Evolutionary conservation across 345 rosid genomes (phyloP).

Genomic region (Populus nigra): DNA sequence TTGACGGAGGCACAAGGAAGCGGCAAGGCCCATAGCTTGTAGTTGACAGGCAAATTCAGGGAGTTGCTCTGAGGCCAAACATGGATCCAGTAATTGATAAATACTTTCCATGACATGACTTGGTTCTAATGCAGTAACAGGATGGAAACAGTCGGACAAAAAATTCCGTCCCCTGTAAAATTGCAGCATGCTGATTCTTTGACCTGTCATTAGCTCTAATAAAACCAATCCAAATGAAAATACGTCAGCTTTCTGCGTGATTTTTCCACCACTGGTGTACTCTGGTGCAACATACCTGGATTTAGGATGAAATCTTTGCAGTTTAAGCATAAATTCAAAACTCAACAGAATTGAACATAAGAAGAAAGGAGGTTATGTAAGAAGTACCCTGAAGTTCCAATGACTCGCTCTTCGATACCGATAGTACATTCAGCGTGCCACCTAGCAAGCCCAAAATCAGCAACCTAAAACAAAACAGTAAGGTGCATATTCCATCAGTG

Average conservation of each 20-base stretch:
- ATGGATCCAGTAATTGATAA: constrained; percentile 41
- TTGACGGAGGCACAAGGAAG: constrained; percentile 42
- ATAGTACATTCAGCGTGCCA: constrained; percentile 52
- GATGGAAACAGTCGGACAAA: constrained; percentile 49
- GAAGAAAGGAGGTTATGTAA: neutral
- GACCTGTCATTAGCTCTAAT: constrained; percentile 60
- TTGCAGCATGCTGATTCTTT: constrained; percentile 44
- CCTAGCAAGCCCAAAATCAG: constrained; percentile 76
- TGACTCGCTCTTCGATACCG: constrained; percentile 33
- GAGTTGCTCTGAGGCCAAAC: constrained; percentile 30
- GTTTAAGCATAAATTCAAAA: neutral
- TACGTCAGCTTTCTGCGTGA: constrained; percentile 51
- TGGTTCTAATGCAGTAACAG: constrained; percentile 34
- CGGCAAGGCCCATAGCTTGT: constrained; percentile 44
- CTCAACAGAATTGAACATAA: neutral
- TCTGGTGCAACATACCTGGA: constrained; percentile 68
- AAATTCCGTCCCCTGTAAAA: constrained; percentile 34
- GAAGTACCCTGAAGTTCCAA: constrained; percentile 59
- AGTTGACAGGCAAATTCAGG: constrained; percentile 36
- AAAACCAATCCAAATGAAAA: constrained; percentile 69
- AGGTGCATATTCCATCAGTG: neutral
- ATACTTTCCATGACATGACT: constrained; percentile 27
- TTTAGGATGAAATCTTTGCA: neutral
- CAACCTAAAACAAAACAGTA: constrained; percentile 37
- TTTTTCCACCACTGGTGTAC: constrained; percentile 45